Conservation (phyloP, 495 filamentous ascomycete genomes). For the Astrothelium subdiscretum region DNA sequence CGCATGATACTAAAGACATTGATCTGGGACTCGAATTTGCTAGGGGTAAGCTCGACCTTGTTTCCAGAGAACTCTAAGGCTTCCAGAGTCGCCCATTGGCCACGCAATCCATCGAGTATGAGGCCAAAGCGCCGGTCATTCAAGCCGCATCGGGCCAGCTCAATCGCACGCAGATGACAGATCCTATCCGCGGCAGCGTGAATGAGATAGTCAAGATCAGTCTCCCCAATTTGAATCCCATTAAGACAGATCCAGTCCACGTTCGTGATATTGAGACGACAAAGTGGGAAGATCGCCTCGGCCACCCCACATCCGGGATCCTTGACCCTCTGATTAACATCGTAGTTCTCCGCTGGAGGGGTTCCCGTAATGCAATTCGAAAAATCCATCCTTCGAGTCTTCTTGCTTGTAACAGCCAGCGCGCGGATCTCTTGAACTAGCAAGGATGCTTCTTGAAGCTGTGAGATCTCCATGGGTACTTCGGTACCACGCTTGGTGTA, state of each 20-base stretch:
- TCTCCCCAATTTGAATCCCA: slow-evolving; percentile 72
- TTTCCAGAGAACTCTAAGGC: slow-evolving; percentile 68
- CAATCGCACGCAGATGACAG: slow-evolving; percentile 66
- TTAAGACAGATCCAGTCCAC: slow-evolving; percentile 72
- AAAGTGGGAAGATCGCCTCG: slow-evolving; percentile 68
- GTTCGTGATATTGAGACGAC: slow-evolving; percentile 58
- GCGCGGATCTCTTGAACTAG: slow-evolving; percentile 65
- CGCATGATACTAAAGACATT: slow-evolving; percentile 56
- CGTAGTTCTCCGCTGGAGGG: slow-evolving; percentile 37
- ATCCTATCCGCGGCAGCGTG: slow-evolving; percentile 51
- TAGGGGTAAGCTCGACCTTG: slow-evolving; percentile 55
- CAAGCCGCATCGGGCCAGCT: slow-evolving; percentile 67
- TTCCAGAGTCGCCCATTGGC: slow-evolving; percentile 64
- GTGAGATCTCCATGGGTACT: slow-evolving; percentile 45
- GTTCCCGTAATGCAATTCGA: slow-evolving; percentile 42
- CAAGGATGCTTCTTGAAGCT: slow-evolving; percentile 47
- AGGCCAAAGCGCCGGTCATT: slow-evolving; percentile 46
- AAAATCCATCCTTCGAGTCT: slow-evolving; percentile 53
- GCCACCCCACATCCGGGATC: slow-evolving; percentile 68
- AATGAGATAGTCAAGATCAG: slow-evolving; percentile 62
- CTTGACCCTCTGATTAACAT: slow-evolving; percentile 37
- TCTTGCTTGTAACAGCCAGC: slow-evolving; percentile 54
- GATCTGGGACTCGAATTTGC: slow-evolving; percentile 50
- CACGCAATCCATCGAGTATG: slow-evolving; percentile 45
- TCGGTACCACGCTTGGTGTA: slow-evolving; percentile 44